These are phyloP conservation scores for Marasmius tenuissimus DNA, from an alignment of 1,284 basidiomycete genomes.

Conservation along the genomic window DNA sequence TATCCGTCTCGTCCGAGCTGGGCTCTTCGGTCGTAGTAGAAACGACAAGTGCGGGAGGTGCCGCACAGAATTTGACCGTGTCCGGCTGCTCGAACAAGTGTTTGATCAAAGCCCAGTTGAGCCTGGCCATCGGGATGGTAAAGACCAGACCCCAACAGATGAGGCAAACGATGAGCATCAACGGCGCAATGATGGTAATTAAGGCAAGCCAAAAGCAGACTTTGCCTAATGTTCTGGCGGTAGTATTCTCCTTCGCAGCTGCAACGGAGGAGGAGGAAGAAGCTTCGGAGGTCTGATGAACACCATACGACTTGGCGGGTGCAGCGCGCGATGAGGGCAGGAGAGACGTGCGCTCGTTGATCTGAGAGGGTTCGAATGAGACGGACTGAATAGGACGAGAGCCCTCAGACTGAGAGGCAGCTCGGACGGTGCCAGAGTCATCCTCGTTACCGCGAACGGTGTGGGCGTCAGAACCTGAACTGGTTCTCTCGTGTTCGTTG, in stretches of 20 bases:
- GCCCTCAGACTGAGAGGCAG: constrained; percentile 19
- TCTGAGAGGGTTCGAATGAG: constrained; percentile 29
- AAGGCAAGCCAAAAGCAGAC: constrained; percentile 81
- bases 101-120: constrained; percentile 91
- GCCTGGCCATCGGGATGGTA: constrained; percentile 97
- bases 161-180: constrained; percentile 84
- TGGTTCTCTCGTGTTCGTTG: constrained; percentile 15
- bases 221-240: constrained; percentile 59
- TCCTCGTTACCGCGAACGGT: constrained; percentile 29
- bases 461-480: constrained; percentile 25
- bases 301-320: constrained; percentile 68
- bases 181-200: constrained; percentile 79
- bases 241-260: constrained; percentile 31
- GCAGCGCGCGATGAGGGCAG: constrained; percentile 30
- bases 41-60: constrained; percentile 62
- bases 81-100: constrained; percentile 83
- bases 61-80: constrained; percentile 89
- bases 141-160: constrained; percentile 93
- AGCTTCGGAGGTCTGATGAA: constrained; percentile 38
- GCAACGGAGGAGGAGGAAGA: constrained; percentile 34
- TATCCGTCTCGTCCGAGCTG: constrained; percentile 16
- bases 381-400: constrained; percentile 21
- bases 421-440: constrained; percentile 21
- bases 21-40: constrained; percentile 29
- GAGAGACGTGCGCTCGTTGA: constrained; percentile 41